These are phyloP conservation scores for Pythium periplocum DNA, from an alignment of 352 stramenopile species.

Conservation along the genomic window DNA sequence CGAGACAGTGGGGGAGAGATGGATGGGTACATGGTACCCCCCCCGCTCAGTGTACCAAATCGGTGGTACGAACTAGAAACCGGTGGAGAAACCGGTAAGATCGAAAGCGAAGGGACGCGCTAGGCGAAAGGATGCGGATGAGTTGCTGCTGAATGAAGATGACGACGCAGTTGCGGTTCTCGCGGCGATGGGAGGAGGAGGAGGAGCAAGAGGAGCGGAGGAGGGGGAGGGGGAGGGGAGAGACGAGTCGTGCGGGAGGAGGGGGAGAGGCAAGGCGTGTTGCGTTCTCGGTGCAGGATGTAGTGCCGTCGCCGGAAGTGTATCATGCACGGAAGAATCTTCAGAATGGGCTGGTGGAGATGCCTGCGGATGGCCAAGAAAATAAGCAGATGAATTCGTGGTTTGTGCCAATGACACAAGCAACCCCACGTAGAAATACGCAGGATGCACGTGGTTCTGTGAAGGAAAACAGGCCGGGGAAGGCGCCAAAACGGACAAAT, in stretches of 20 bases:
- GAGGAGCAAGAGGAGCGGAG: neutral
- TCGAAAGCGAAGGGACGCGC: neutral
- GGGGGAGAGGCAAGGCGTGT: conserved; percentile 21
- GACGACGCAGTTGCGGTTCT: conserved; percentile 26
- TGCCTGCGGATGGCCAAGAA: too few relatives aligned
- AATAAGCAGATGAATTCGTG: too few relatives aligned
- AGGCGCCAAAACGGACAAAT: too few relatives aligned
- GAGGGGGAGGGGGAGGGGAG: neutral
- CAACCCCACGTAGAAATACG: neutral
- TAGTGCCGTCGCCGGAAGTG: conserved; percentile 31
- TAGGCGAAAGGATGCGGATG: conserved; percentile 6
- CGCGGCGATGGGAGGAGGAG: conserved; percentile 1
- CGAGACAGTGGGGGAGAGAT: too few relatives aligned
- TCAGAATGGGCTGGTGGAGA: too few relatives aligned
- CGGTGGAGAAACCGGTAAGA: too few relatives aligned
- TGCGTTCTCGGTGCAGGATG: conserved; percentile 41
- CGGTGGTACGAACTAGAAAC: too few relatives aligned
- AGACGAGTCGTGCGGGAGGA: neutral
- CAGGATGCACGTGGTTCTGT: too few relatives aligned
- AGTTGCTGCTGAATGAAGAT: conserved; percentile 1
- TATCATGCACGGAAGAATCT: conserved; percentile 12
- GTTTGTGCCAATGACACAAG: neutral
- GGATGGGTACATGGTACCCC: too few relatives aligned
- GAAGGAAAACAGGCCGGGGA: too few relatives aligned
- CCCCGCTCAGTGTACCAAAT: too few relatives aligned